Evolutionary conservation across 192 early-diverging fungal genomes (phyloP).

Genomic region (Gigaspora rosea): DNA sequence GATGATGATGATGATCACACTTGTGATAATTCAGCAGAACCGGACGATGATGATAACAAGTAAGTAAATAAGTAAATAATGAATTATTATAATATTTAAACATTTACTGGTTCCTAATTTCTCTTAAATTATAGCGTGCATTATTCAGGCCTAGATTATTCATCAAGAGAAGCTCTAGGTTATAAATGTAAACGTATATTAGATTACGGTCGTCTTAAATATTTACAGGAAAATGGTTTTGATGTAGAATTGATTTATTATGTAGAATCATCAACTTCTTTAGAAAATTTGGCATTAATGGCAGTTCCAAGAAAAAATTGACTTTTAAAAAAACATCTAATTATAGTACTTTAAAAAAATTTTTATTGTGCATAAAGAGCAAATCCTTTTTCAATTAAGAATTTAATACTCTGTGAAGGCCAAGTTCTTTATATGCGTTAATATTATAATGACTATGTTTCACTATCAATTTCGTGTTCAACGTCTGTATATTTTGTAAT

Average conservation of each 20-base stretch:
- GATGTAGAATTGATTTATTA: slow-evolving; percentile 76
- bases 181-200: slow-evolving; percentile 76
- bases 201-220: slow-evolving; percentile 69
- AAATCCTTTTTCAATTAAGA: too few relatives aligned
- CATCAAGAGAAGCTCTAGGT: slow-evolving; percentile 65
- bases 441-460: too few relatives aligned
- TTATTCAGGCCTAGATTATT: slow-evolving; percentile 68
- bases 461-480: too few relatives aligned
- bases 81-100: neutral
- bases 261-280: slow-evolving; percentile 56
- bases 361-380: too few relatives aligned
- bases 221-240: slow-evolving; percentile 59
- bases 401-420: too few relatives aligned
- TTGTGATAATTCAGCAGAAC: slow-evolving; percentile 45
- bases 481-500: too few relatives aligned
- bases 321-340: too few relatives aligned
- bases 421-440: too few relatives aligned
- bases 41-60: slow-evolving; percentile 40
- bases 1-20: slow-evolving; percentile 41
- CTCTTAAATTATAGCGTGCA: slow-evolving; percentile 47
- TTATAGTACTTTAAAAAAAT: too few relatives aligned
- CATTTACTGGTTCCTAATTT: neutral
- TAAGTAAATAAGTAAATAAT: slow-evolving; percentile 22
- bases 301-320: slow-evolving; percentile 41
- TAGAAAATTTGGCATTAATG: slow-evolving; percentile 78